Evolutionary conservation across 441 rosid genomes (phyloP).

Genomic region (Lepidium campestre): DNA sequence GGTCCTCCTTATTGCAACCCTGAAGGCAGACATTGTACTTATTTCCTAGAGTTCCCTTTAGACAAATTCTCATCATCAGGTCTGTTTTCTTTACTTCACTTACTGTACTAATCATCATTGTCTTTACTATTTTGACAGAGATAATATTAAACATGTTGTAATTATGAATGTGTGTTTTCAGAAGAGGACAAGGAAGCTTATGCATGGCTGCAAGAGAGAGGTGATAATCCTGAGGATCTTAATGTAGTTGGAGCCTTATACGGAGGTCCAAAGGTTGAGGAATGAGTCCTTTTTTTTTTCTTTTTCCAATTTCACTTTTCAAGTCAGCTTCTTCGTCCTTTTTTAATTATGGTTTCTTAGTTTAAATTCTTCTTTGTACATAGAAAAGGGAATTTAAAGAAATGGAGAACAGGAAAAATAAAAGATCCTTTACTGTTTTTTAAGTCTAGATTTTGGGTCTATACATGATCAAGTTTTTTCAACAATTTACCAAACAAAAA

Average conservation of each 20-base stretch:
- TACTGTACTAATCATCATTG: neutral
- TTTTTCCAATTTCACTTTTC: neutral
- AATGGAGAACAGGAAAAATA: neutral
- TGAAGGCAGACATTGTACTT: conserved; percentile 81
- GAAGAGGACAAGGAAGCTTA: conserved; percentile 46
- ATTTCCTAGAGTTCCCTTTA: conserved; percentile 57
- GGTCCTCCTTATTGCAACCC: conserved; percentile 79
- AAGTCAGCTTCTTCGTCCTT: no score
- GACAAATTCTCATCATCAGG: conserved; percentile 28
- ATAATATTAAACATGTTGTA: neutral
- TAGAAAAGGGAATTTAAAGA: neutral
- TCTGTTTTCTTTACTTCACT: neutral
- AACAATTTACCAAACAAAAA: neutral
- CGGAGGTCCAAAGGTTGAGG: conserved; percentile 45
- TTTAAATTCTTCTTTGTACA: conserved; percentile 23
- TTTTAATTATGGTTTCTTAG: neutral
- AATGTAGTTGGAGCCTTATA: conserved; percentile 45
- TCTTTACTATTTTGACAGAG: neutral
- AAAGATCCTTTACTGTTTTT: neutral
- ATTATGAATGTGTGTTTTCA: neutral
- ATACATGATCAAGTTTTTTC: neutral
- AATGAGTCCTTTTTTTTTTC: neutral
- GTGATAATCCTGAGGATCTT: conserved; percentile 50
- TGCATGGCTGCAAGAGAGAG: conserved; percentile 77
- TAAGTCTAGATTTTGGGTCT: neutral